Evolutionary conservation across 768 basidiomycete species (phyloP).

Genomic region (Amyloporia xantha): DNA sequence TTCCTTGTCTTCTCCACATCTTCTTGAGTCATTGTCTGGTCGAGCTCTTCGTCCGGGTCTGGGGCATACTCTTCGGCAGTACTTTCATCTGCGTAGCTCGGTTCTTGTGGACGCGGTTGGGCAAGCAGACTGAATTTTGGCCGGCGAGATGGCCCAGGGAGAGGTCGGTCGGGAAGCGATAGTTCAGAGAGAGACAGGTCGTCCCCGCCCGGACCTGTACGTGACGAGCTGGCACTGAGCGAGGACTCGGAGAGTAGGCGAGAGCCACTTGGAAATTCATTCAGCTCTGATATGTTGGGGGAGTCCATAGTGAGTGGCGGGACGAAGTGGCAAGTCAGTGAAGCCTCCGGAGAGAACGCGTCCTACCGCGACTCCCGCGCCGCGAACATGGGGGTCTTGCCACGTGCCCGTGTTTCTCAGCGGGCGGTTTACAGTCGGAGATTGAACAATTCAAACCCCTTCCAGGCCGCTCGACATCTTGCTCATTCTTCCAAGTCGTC

Average conservation of each 20-base stretch:
- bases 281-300: slow-evolving; percentile 23
- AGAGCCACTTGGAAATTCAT: slow-evolving; percentile 26
- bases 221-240: slow-evolving; percentile 22
- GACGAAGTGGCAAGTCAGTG: not conserved
- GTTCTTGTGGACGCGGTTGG: slow-evolving; percentile 13
- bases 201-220: slow-evolving; percentile 37
- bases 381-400: not conserved
- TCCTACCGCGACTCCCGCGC: not conserved
- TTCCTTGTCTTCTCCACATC: slow-evolving; percentile 20
- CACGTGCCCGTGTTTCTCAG: not conserved
- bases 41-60: slow-evolving; percentile 14
- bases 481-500: not conserved
- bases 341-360: not conserved
- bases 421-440: too few relatives aligned
- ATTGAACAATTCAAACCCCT: slow-evolving; percentile 4
- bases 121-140: slow-evolving; percentile 28
- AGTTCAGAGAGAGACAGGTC: slow-evolving; percentile 57
- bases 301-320: slow-evolving; percentile 23
- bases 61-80: slow-evolving; percentile 10
- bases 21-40: slow-evolving; percentile 23
- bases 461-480: not conserved
- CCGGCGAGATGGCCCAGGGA: slow-evolving; percentile 7
- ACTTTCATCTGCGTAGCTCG: slow-evolving; percentile 9
- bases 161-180: slow-evolving; percentile 32
- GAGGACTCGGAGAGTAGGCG: slow-evolving; percentile 44